Percentiles rank a stretch among this genome's conserved stretches.
These are phyloP conservation scores for Suzukiozyma palmioleophila DNA, from an alignment of 1,139 yeast genomes.

Conservation along the genomic window DNA sequence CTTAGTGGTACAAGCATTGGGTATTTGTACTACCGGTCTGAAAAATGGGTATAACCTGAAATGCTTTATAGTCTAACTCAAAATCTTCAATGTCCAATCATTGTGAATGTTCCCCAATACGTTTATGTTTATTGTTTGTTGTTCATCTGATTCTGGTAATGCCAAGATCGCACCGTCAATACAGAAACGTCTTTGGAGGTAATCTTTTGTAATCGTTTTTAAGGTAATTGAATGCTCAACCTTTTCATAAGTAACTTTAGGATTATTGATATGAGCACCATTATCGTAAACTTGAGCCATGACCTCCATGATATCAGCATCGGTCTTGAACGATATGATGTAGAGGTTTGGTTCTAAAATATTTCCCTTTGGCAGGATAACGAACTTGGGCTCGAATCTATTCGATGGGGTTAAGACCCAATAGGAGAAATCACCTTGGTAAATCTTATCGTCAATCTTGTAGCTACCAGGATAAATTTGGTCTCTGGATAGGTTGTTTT, in stretches of 20 bases:
- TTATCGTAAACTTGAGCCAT: constrained; percentile 57
- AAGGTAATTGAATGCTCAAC: constrained; percentile 13
- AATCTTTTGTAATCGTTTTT: constrained; percentile 12
- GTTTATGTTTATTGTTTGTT: constrained; percentile 14
- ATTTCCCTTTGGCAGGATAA: constrained; percentile 67
- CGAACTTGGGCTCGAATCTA: constrained; percentile 62
- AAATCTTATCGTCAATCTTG: constrained; percentile 10
- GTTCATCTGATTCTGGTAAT: constrained; percentile 22
- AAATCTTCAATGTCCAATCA: constrained; percentile 20
- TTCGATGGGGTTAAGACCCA: constrained; percentile 60
- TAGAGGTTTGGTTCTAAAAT: constrained; percentile 49
- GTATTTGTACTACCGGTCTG: constrained; percentile 4
- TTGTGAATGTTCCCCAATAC: constrained; percentile 18
- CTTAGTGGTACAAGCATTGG: constrained; percentile 5
- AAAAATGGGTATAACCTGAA: constrained; percentile 6
- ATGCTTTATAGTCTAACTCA: constrained; percentile 7
- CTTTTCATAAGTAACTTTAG: constrained; percentile 39
- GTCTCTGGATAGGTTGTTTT: constrained; percentile 40
- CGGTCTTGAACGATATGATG: constrained; percentile 49
- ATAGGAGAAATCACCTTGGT: constrained; percentile 55
- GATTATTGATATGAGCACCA: constrained; percentile 50
- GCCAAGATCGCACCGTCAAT: constrained; percentile 48
- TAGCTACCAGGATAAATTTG: constrained; percentile 50
- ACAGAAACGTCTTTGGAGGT: constrained; percentile 41
- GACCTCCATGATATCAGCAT: constrained; percentile 44